Evolutionary conservation across 2,329 filamentous ascomycete genomes (phyloP).

Genomic region (Aspergillus melleus): DNA sequence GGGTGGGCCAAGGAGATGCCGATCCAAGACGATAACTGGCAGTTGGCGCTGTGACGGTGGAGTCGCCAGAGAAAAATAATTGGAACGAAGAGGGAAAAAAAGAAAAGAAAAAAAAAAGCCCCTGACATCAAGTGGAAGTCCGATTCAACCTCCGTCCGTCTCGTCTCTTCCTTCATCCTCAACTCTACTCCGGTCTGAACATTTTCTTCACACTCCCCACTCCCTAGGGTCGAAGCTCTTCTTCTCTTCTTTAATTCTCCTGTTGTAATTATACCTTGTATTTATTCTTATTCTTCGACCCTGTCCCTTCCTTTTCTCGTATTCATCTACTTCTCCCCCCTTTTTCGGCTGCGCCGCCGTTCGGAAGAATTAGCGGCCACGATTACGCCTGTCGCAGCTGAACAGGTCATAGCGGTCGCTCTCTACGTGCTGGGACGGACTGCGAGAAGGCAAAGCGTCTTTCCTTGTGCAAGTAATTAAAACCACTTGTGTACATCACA

Average conservation of each 20-base stretch:
- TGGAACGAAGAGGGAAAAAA: not conserved
- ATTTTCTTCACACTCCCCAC: not conserved
- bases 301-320: not conserved
- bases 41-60: not conserved
- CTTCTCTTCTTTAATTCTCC: not conserved
- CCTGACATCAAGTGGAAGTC: not conserved
- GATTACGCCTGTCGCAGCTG: not conserved
- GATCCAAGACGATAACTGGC: not conserved
- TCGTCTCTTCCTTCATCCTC: not conserved
- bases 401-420: not conserved
- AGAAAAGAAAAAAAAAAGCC: conserved; percentile 1
- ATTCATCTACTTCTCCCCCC: not conserved
- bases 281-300: not conserved
- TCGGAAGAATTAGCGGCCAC: not conserved
- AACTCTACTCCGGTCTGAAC: not conserved
- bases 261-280: not conserved
- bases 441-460: not conserved
- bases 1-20: not conserved
- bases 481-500: not conserved
- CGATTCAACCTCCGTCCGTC: not conserved
- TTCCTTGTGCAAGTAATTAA: not conserved
- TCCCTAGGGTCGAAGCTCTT: conserved; percentile 4
- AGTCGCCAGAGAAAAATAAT: not conserved
- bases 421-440: not conserved
- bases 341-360: not conserved